Evolutionary conservation across 1,284 basidiomycete genomes (phyloP), one percentile per base, ranked within the genome.

Genomic region (Pseudozyma pruni): DNA sequence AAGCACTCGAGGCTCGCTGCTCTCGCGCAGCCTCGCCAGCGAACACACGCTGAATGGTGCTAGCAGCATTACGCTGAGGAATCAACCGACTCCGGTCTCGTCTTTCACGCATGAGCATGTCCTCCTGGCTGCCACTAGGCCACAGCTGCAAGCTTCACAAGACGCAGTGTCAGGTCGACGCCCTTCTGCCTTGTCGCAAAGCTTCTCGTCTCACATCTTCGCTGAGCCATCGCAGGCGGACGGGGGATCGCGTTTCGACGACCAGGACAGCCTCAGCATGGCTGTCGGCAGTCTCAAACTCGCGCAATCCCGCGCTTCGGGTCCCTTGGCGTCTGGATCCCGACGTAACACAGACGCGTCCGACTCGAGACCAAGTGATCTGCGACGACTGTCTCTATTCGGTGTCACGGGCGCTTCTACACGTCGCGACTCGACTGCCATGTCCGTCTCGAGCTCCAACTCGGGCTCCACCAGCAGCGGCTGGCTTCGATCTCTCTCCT

Each of bases 21-120:
- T 72, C 2, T 64, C 68, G 10, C 59, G 66, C 32, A 76, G 74
- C 32, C 46, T 73, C 2, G 67, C 73, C 3, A 75, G 72, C 56
- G 75, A 74, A 40, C 53, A 64, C 45, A 76, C 75, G 6, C 56
- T 74, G 17, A 61, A 64, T 42, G 75, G 67, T 14, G 62, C 67
- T 7, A 77, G 74, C 53, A 56, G 59, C 45, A 75, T 66, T 38
- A 75, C 74, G 1, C 49, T 75, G 31, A 52, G 52, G 22, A 55
- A 68, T 13, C 63, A 63, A 23, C 51, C 43, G 6, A 23, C 44
- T 16, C 7, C 42, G 14, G 20, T 29, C 14, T 5, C 33, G 7
- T 55, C 45, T 6, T 37, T 47, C 3, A 38, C 43, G 47, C 46
- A 55, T 8, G 56, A 41, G 4, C 42, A 29, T 27, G 33, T 35